Evolutionary conservation across 225 moss, liverwort and hornwort species (phyloP).

Genomic region (Pseudoscleropodium purum): DNA sequence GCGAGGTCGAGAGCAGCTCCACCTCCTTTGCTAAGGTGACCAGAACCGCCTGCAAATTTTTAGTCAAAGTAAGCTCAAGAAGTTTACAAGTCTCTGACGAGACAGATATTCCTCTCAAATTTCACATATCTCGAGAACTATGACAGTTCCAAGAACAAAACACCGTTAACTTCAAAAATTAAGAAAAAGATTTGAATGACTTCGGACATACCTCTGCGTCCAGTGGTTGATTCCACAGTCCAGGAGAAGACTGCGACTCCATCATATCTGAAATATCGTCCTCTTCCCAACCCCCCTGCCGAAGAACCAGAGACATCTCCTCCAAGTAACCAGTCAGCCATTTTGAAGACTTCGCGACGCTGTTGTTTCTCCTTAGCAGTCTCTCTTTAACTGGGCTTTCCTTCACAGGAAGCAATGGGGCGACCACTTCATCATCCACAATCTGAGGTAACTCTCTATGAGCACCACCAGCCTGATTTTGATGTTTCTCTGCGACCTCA

Average conservation of each 20-base stretch:
- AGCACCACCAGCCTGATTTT: conserved; percentile 11
- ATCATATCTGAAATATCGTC: conserved; percentile 89
- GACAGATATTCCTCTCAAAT: not conserved
- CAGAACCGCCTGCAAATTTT: conserved; percentile 53
- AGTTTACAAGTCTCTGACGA: not conserved
- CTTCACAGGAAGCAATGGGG: conserved; percentile 18
- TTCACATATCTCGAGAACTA: not conserved
- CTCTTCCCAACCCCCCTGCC: conserved; percentile 87
- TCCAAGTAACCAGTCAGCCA: conserved; percentile 83
- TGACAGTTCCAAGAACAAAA: not conserved
- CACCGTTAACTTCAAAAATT: not conserved
- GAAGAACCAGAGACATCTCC: conserved; percentile 71
- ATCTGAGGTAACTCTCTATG: conserved; percentile 43
- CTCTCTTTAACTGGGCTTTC: not conserved
- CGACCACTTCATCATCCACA: conserved; percentile 46
- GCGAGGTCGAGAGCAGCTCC: conserved; percentile 57
- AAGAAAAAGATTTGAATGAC: not conserved
- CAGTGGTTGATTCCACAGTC: conserved; percentile 38
- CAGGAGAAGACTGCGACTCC: conserved; percentile 38
- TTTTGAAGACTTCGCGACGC: conserved; percentile 37
- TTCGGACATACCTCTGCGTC: conserved; percentile 29
- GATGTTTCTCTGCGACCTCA: conserved; percentile 68
- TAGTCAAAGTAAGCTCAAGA: not conserved
- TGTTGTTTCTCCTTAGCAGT: conserved; percentile 19
- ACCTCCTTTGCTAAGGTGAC: conserved; percentile 69